Evolutionary conservation across 768 basidiomycete species (phyloP).

Genomic region (Boletus fagicola): DNA sequence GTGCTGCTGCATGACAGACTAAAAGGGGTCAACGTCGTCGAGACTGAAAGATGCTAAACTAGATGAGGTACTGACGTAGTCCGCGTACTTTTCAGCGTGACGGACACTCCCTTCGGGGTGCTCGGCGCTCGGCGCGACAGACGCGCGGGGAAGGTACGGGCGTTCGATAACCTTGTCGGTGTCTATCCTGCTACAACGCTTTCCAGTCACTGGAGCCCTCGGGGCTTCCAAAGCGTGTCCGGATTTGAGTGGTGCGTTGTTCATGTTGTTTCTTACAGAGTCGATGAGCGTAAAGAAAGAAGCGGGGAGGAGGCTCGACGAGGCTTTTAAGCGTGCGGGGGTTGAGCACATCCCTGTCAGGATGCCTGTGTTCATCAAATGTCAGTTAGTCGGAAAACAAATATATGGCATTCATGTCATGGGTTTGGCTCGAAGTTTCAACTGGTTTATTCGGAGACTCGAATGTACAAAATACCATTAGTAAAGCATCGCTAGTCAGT

Average conservation of each 20-base stretch:
- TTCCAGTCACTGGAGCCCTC: constrained; percentile 22
- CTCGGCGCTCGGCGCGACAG: constrained; percentile 27
- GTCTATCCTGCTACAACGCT: constrained; percentile 22
- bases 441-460: constrained; percentile 5
- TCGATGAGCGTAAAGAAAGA: constrained; percentile 23
- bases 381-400: constrained; percentile 13
- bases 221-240: constrained; percentile 18
- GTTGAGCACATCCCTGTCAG: constrained; percentile 18
- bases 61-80: constrained; percentile 20
- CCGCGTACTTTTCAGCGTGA: constrained; percentile 18
- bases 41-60: not conserved
- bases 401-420: constrained; percentile 8
- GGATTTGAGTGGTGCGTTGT: constrained; percentile 14
- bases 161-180: constrained; percentile 28
- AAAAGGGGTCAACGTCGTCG: not conserved
- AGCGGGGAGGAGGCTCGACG: constrained; percentile 13
- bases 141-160: constrained; percentile 31
- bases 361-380: constrained; percentile 6
- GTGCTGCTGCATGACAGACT: constrained; percentile 44
- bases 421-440: not conserved
- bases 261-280: constrained; percentile 23
- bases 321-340: constrained; percentile 6
- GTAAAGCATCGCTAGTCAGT: constrained; percentile 3
- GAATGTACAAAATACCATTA: constrained; percentile 20
- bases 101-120: constrained; percentile 19